Base-by-base conservation (phyloP, 2,329 filamentous ascomycete species). In the Calonectria multiphialidica region DNA sequence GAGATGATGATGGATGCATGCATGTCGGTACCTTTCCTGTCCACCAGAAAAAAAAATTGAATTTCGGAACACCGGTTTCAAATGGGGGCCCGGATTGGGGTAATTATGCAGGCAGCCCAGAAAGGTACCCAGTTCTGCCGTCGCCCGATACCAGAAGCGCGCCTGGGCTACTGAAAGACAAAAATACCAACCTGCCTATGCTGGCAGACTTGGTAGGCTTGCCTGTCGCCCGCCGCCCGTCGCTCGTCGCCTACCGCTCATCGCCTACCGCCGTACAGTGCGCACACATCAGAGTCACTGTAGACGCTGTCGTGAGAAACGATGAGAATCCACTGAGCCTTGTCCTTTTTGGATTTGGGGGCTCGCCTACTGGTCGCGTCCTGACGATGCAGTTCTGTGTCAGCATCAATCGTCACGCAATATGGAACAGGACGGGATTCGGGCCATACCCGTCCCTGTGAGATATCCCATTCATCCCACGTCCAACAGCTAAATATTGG, bases 111-210 rank as follows among this genome's bases (percentile, higher is more conserved):
- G 53, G 53, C 9, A 37, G 55, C 55, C 55, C 30, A 62, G 47
- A 62, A 61, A 21, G 53, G 66, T 42, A 45, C 21, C 30, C 50
- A 30, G 53, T n/a, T 67, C 18, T 61, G 44, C 13, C 35, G 30
- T 61, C 55, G 45, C 53, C 25, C 53, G 55, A 59, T 44, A 49
- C 45, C 40, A 47, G 21, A 40, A 25, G 44, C 28, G 44, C 21
- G 53, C 10, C 53, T 59, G 30, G 16, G 21, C 45, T 50, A 49
- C 40, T 5, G 21, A 44, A 57, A 62, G 57, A 45, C 57, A 62
- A 62, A 47, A 62, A 45, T 62, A 62, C 40, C 57, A 44, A 62
- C 57, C 57, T 62, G 40, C 57, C 57, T 62, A 62, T 45, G 37
- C 40, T 62, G 57, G 57, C 40, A 45, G 23, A 16, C 15, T 62